Conservation (phyloP, 495 filamentous ascomycete species). For the Aspergillus diversus region DNA sequence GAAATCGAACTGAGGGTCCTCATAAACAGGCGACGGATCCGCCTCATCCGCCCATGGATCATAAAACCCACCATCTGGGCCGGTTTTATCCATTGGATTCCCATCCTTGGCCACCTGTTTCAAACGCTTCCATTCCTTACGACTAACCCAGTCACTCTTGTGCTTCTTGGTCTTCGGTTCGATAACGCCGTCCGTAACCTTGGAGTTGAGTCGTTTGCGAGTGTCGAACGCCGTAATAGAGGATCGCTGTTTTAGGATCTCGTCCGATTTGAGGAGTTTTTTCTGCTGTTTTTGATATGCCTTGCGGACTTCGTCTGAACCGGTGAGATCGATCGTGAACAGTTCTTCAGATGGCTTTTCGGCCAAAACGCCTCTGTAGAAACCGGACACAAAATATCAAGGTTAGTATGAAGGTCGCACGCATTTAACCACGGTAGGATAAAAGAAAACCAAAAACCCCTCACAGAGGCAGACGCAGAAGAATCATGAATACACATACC, state of each 20-base stretch:
- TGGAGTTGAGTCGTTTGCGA: slow-evolving; percentile 68
- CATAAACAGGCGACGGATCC: slow-evolving; percentile 37
- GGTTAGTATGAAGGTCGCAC: slow-evolving; percentile 11
- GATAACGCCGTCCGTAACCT: slow-evolving; percentile 68
- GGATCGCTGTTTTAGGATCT: slow-evolving; percentile 85
- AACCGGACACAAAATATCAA: neutral
- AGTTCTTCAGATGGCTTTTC: slow-evolving; percentile 79
- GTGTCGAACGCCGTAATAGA: slow-evolving; percentile 74
- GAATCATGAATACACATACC: slow-evolving; percentile 53
- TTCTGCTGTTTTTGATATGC: slow-evolving; percentile 68
- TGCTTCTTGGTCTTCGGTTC: slow-evolving; percentile 68
- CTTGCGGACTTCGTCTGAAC: slow-evolving; percentile 63
- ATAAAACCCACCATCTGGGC: slow-evolving; percentile 54
- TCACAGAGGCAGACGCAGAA: neutral
- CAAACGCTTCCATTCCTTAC: slow-evolving; percentile 77
- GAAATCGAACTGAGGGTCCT: slow-evolving; percentile 61
- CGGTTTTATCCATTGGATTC: slow-evolving; percentile 57
- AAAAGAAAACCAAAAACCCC: too few species aligned
- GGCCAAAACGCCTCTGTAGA: slow-evolving; percentile 72
- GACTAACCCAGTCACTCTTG: slow-evolving; percentile 73
- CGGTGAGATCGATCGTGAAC: slow-evolving; percentile 79
- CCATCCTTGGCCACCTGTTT: slow-evolving; percentile 76
- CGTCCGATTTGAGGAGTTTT: slow-evolving; percentile 74
- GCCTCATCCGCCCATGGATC: slow-evolving; percentile 76
- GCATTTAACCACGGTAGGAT: neutral